Conservation (phyloP, 768 basidiomycete genomes). For the Russula foetens region DNA sequence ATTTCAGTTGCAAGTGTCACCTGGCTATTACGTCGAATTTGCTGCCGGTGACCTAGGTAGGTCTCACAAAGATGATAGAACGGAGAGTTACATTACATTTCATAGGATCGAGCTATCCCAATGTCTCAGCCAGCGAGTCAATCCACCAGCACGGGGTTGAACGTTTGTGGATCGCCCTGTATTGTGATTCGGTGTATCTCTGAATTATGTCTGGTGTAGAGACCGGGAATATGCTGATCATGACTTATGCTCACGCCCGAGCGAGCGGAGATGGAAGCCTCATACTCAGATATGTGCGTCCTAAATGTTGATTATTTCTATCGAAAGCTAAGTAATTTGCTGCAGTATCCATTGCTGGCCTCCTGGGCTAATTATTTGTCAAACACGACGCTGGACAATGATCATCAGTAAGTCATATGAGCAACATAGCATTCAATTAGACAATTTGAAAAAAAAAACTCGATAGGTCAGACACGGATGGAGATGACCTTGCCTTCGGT, state of each 20-base stretch:
- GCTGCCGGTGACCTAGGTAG: conserved; percentile 11
- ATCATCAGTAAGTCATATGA: conserved; percentile 37
- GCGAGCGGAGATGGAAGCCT: conserved; percentile 22
- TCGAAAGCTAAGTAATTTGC: background rate
- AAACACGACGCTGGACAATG: conserved; percentile 40
- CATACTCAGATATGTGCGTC: conserved; percentile 20
- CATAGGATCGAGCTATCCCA: conserved; percentile 7
- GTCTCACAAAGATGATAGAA: background rate
- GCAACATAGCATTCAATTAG: no score
- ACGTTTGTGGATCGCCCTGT: background rate
- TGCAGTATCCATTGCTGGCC: conserved; percentile 25
- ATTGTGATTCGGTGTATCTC: background rate
- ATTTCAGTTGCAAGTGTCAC: no score
- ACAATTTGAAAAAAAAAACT: no score
- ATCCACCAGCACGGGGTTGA: conserved; percentile 5
- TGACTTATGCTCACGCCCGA: conserved; percentile 26
- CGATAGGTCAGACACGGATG: background rate
- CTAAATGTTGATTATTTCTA: background rate
- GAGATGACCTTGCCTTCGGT: conserved; percentile 22
- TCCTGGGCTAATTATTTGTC: conserved; percentile 28
- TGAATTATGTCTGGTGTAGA: conserved; percentile 13
- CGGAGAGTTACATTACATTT: background rate
- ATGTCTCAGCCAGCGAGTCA: background rate
- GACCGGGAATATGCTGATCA: conserved; percentile 30
- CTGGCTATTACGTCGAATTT: no score